Evolutionary conservation across 768 basidiomycete genomes (phyloP).

Genomic region (Mrakia gelida): DNA sequence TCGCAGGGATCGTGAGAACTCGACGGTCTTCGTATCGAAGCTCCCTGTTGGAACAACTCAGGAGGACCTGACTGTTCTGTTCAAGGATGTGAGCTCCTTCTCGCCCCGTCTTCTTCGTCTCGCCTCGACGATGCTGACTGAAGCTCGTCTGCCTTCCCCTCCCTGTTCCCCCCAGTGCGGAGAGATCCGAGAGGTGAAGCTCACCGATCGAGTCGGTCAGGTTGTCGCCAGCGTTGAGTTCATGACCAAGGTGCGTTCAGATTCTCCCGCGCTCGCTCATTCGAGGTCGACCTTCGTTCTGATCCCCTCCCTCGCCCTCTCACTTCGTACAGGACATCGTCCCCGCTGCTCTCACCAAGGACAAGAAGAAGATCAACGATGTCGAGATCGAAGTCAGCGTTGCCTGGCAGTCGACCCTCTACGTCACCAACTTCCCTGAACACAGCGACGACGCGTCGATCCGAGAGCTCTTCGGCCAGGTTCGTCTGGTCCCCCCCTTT

Average conservation of each 20-base stretch:
- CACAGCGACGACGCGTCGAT: constrained; percentile 70
- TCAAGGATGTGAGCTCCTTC: constrained; percentile 72
- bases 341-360: constrained; percentile 83
- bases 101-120: not conserved
- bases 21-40: constrained; percentile 80
- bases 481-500: constrained; percentile 42
- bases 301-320: not conserved
- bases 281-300: not conserved
- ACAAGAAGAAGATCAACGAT: constrained; percentile 78
- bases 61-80: constrained; percentile 64
- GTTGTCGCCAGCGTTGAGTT: constrained; percentile 89
- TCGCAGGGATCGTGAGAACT: constrained; percentile 86
- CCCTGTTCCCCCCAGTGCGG: constrained; percentile 64
- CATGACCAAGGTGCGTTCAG: constrained; percentile 53
- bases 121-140: not conserved
- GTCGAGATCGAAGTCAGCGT: constrained; percentile 79
- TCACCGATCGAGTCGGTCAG: constrained; percentile 48
- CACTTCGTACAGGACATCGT: constrained; percentile 54
- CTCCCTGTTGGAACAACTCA: constrained; percentile 58
- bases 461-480: constrained; percentile 71
- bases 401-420: constrained; percentile 90
- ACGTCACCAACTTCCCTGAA: constrained; percentile 93
- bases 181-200: constrained; percentile 72
- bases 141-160: constrained; percentile 30
- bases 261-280: not conserved